Evolutionary conservation across 805 yeast genomes (phyloP).

Genomic region (Wickerhamomyces subpelliculosus): DNA sequence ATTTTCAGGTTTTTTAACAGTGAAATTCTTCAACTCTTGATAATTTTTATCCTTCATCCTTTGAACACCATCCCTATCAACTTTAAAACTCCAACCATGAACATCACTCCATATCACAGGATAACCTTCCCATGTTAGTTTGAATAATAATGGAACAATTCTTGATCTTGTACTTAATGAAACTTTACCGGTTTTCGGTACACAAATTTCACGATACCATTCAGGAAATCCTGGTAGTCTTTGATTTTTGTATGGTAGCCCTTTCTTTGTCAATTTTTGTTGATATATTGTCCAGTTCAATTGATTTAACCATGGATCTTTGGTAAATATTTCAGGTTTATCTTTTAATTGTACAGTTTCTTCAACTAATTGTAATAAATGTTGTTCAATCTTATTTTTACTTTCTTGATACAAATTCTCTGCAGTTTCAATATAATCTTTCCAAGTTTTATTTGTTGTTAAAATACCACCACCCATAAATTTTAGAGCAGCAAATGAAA

Average conservation of each 20-base stretch:
- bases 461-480: slow-evolving; percentile 67
- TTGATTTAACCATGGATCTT: slow-evolving; percentile 89
- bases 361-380: slow-evolving; percentile 52
- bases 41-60: slow-evolving; percentile 30
- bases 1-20: background rate
- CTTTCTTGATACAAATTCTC: slow-evolving; percentile 61
- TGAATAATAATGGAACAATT: slow-evolving; percentile 66
- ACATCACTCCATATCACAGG: slow-evolving; percentile 77
- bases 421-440: slow-evolving; percentile 56
- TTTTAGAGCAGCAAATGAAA: slow-evolving; percentile 80
- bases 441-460: slow-evolving; percentile 76
- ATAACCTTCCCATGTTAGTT: slow-evolving; percentile 76
- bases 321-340: slow-evolving; percentile 31
- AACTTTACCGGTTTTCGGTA: slow-evolving; percentile 34
- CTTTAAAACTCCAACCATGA: slow-evolving; percentile 86
- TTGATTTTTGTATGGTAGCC: slow-evolving; percentile 63
- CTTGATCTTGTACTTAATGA: slow-evolving; percentile 67
- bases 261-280: slow-evolving; percentile 55
- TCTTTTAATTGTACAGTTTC: slow-evolving; percentile 45
- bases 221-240: slow-evolving; percentile 86
- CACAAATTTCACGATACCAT: slow-evolving; percentile 71
- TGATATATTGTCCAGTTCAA: slow-evolving; percentile 78
- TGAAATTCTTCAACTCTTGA: slow-evolving; percentile 9
- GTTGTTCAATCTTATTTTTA: slow-evolving; percentile 46
- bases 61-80: slow-evolving; percentile 27